Conservation (phyloP, 2,329 filamentous ascomycete genomes). For the Dactylellina leptospora region DNA sequence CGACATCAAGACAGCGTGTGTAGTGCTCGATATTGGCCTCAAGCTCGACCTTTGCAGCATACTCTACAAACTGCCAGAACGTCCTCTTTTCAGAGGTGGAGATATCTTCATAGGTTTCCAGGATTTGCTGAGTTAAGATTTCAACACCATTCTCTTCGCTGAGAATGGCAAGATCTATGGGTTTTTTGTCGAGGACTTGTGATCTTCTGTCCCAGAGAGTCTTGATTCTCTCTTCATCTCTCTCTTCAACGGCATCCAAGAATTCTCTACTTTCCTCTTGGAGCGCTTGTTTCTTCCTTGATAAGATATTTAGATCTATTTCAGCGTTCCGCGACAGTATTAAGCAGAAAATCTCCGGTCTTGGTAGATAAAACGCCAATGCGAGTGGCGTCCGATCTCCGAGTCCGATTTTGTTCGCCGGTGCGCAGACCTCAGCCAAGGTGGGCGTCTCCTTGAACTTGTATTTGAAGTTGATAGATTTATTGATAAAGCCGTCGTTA, state of each 20-base stretch:
- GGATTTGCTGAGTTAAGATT: neutral
- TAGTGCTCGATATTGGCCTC: neutral
- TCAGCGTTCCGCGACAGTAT: neutral
- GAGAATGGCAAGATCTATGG: neutral
- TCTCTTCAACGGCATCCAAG: neutral
- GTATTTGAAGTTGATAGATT: neutral
- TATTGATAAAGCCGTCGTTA: neutral
- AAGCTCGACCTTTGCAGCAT: neutral
- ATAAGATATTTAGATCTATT: neutral
- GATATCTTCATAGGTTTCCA: neutral
- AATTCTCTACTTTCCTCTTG: neutral
- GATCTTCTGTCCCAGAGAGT: neutral
- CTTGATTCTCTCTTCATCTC: neutral
- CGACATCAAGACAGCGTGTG: neutral
- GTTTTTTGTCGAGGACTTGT: neutral
- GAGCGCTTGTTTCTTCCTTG: neutral
- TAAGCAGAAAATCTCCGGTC: neutral
- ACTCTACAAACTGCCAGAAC: slow-evolving; percentile 5
- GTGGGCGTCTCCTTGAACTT: neutral
- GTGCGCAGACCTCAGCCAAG: neutral
- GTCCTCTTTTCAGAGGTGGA: neutral
- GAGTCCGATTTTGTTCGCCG: neutral
- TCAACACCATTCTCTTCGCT: neutral
- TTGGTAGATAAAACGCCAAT: neutral
- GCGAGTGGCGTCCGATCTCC: slow-evolving; percentile 3